Evolutionary conservation across 106 monocot species (phyloP), one percentile per base, ranked within the genome.

Genomic region (Posidonia australis): DNA sequence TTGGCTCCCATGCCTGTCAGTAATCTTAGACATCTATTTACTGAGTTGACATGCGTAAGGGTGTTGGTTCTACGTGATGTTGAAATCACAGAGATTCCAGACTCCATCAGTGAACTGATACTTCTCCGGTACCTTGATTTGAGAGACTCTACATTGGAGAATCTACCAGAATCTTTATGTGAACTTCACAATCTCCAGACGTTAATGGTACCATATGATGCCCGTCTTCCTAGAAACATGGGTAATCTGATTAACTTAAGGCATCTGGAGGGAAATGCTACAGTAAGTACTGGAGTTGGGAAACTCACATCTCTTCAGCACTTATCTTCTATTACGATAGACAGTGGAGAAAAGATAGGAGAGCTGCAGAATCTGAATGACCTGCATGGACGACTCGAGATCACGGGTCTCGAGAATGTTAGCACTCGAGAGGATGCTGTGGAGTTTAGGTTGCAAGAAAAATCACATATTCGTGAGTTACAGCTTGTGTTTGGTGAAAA

Each of bases 301-400:
- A 71, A 48, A 12, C 43, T 76, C 53, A 75, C 72, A n/a, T 53
- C 28, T 36, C 68, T 83, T 12, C 76, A 83, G 43, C 13, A 83
- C 24, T 19, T 79, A n/a, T 23, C 71, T 65, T 14, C 69, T n/a
- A 43, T 80, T 47, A 36, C 55, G 0, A 26, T 30, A 3, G 62
- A 68, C 4, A 28, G 49, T 13, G 64, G 77, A 28, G 68, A 46
- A 49, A 64, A 54, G 19, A 73, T 81, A 32, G 48, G 21, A 42
- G 74, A 84, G 48, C 52, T 78, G 48, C 36, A 76, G 25, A 16
- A 61, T n/a, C 56, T 79, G 79, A 56, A 1, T 18, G 36, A 70
- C 52, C 72, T 83, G 16, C 24, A 64, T 56, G 77, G 83, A 41
- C 32, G 23, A 23, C 76, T 83, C 26, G 17, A 14, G 13, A 79